These are phyloP conservation scores for Cornus kousa DNA, from an alignment of 148 eudicot genomes.

Conservation along the genomic window DNA sequence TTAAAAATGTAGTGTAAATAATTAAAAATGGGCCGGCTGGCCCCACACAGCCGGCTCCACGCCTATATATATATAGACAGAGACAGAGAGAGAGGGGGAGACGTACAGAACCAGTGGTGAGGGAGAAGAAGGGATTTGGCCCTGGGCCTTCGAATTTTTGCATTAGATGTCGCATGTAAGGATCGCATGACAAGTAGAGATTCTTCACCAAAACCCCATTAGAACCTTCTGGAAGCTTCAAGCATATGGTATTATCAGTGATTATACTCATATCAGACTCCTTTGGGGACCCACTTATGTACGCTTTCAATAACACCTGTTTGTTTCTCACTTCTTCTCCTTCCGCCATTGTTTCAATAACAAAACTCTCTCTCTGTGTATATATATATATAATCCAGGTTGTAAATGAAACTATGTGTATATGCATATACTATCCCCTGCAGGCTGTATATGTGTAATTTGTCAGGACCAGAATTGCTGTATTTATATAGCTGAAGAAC, in stretches of 20 bases:
- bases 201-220: conserved; percentile 47
- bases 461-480: too few species aligned
- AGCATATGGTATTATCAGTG: background rate
- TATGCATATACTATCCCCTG: too few species aligned
- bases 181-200: conserved; percentile 53
- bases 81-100: background rate
- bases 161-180: conserved; percentile 42
- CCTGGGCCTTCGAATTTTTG: background rate
- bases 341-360: background rate
- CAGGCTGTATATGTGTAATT: too few species aligned
- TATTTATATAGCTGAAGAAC: too few species aligned
- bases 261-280: conserved; percentile 36
- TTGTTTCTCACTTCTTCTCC: conserved; percentile 27
- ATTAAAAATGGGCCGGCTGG: too few species aligned
- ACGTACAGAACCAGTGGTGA: conserved; percentile 33
- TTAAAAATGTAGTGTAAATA: too few species aligned
- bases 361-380: too few species aligned
- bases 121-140: conserved; percentile 14
- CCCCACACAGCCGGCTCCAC: too few species aligned
- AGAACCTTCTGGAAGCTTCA: conserved; percentile 25
- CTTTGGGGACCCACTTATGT: conserved; percentile 30
- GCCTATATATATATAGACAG: too few species aligned
- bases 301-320: conserved; percentile 32
- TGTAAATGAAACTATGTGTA: too few species aligned
- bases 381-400: too few species aligned